Evolutionary conservation across 2,329 filamentous ascomycete species (phyloP), one percentile per base, ranked within the genome.

Genomic region (Tothia fuscella): DNA sequence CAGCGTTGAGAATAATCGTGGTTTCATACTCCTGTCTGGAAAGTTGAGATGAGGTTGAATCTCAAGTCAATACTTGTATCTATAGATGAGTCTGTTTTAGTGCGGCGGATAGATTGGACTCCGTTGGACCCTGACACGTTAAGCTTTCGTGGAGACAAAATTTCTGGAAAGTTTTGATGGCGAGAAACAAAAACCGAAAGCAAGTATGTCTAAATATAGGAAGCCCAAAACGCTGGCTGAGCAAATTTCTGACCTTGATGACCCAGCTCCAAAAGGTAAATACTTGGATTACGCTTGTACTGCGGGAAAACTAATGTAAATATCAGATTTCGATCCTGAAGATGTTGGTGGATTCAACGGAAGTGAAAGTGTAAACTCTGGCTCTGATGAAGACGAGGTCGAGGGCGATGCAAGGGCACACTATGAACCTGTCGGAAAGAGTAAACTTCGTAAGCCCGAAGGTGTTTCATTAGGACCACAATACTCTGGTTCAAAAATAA

Each of bases 341-440:
- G 76, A 75, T 43, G 62, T 72, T n/a, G n/a, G n/a, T n/a, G n/a
- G n/a, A n/a, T n/a, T n/a, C 41, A 65, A 74, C 50, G 74, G 77
- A 47, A 66, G 65, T 14, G 69, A 70, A 13, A 61, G 62, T 47
- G 70, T 69, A n/a, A 71, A 69, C 43, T 72, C 73, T 35, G 71
- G 66, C 38, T 74, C 70, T 33, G 69, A 60, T 4, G 62, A 60
- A 17, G 63, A 63, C 43, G 59, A 51, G 30, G 60, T 70, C 50
- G 66, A 57, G 9, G 62, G 73, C 46, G 69, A 70, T 9, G 86
- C 82, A 16, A 82, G 88, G 24, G 89, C 94, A 53, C 89, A 96
- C 58, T 96, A 96, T 56, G 73, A 82, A 32, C 62, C 72, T 40
- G 84, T 94, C 24, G 82, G 78, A 16, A 91, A 88, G 68, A 91